phyloP scores from a whole-genome alignment of 1,284 basidiomycete species.

The Spongispora temasekensis region DNA sequence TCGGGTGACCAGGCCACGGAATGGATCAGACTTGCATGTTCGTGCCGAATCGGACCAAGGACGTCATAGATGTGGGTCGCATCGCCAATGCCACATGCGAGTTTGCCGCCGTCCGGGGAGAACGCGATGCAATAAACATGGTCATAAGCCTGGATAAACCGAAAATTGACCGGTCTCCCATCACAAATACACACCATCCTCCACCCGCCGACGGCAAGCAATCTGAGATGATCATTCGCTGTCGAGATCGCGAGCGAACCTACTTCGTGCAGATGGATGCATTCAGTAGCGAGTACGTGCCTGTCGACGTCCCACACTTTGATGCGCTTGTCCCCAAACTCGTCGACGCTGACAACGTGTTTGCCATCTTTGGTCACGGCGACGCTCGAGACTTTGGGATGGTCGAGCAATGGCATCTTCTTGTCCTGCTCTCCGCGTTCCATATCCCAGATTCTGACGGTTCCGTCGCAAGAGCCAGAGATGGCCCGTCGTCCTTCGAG shows the following conservation, averaged over 20 bases:
- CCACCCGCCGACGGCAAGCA: background rate
- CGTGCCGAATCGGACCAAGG: background rate
- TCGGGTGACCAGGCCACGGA: background rate
- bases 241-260: background rate
- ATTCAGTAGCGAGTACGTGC: background rate
- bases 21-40: background rate
- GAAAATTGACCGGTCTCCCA: background rate
- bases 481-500: background rate
- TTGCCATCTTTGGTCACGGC: background rate
- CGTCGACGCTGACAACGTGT: background rate
- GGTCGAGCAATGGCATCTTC: no score
- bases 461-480: background rate
- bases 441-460: background rate
- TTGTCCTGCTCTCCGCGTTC: background rate
- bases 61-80: background rate
- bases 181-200: background rate
- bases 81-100: background rate
- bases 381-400: background rate
- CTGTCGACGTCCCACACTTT: background rate
- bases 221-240: background rate
- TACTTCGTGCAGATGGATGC: no score
- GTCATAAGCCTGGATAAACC: background rate
- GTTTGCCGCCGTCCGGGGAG: background rate
- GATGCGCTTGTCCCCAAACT: background rate
- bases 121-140: background rate